A percentile compares a stretch with the other conserved stretches of the same genome.
Conservation (phyloP, 164 flowering plant genomes). For the Stephania yunnanensis region DNA sequence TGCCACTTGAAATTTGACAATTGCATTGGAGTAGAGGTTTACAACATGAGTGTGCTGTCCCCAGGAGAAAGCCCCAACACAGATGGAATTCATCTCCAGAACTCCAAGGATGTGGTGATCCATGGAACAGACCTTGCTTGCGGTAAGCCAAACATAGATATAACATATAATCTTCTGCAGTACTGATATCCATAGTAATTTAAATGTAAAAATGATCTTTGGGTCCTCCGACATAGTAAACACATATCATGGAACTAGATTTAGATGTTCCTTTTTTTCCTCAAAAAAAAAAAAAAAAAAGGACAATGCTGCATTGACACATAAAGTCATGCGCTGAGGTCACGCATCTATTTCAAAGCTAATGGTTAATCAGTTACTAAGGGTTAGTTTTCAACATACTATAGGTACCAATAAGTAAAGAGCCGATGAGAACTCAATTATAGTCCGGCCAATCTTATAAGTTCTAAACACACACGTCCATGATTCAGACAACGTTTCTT, state of each 20-base stretch:
- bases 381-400: neutral
- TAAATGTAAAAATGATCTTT: neutral
- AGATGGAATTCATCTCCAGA: constrained; percentile 46
- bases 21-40: constrained; percentile 28
- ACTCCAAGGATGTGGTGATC: constrained; percentile 30
- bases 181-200: too few species aligned
- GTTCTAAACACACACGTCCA: constrained; percentile 1
- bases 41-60: constrained; percentile 23
- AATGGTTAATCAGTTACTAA: neutral
- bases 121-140: constrained; percentile 29
- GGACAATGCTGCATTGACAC: neutral
- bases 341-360: neutral
- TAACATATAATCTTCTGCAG: neutral
- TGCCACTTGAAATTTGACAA: constrained; percentile 41
- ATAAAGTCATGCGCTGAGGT: neutral
- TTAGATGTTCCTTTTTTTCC: neutral
- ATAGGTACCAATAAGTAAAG: neutral
- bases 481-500: neutral
- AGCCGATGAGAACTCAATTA: neutral
- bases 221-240: neutral
- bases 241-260: neutral
- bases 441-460: neutral
- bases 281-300: neutral
- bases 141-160: constrained; percentile 22
- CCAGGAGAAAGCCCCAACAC: constrained; percentile 40